These are phyloP conservation scores for Coffea canephora DNA, from an alignment of 257 asterid species.

Conservation along the genomic window DNA sequence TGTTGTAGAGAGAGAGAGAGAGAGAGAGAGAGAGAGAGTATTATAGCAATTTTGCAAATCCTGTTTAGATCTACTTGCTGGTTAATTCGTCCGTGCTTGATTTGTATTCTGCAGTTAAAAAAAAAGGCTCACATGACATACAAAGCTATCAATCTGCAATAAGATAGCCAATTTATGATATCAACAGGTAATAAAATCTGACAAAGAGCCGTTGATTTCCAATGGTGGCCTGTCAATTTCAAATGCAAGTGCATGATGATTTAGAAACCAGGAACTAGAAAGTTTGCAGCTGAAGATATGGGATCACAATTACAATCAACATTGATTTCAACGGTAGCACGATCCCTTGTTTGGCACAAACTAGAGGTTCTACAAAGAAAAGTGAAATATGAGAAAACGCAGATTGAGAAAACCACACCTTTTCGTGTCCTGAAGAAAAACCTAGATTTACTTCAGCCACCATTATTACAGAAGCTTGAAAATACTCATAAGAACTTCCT, in stretches of 20 bases:
- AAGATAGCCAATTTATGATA: too few species aligned
- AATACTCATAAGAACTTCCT: constrained; percentile 51
- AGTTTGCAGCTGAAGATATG: background rate
- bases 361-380: background rate
- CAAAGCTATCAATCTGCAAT: too few species aligned
- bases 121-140: too few species aligned
- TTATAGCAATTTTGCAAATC: too few species aligned
- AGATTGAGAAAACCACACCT: background rate
- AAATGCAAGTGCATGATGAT: background rate
- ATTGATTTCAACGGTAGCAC: too few species aligned
- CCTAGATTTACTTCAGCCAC: constrained; percentile 31
- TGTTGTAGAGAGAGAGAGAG: too few species aligned
- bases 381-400: background rate
- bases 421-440: constrained; percentile 16
- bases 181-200: too few species aligned
- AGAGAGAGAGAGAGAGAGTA: too few species aligned
- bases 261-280: background rate
- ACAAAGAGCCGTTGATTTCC: background rate
- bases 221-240: background rate
- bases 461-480: constrained; percentile 28
- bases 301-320: background rate
- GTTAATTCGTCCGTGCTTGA: too few species aligned
- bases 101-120: too few species aligned
- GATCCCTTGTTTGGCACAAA: constrained; percentile 2
- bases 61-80: too few species aligned